Evolutionary conservation across 768 basidiomycete genomes (phyloP), one percentile per base, ranked within the genome.

Genomic region (Boletus tylopilopsis): DNA sequence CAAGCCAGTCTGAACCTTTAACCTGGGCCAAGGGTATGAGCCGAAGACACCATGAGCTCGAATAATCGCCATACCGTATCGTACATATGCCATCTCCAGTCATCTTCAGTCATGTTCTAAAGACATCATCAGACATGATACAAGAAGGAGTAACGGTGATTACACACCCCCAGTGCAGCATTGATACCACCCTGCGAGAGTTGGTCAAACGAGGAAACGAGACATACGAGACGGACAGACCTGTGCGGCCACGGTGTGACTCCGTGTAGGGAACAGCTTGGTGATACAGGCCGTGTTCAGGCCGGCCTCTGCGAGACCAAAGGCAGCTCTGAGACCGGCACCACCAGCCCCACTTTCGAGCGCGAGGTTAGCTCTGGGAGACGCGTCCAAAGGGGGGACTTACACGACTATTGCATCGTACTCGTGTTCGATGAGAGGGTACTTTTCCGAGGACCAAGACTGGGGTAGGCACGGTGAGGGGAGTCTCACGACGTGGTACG

Each of bases 21-120:
- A 98, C 95, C 83, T 92, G 60, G 42, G 25, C 15, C 47, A n/a
- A 33, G 50, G 27, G n/a, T 45, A 61, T 53, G 42, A 65, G 50
- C 50, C 30, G 57, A 55, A 25, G 10, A 29, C 34, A 32, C 39
- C 21, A 27, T 34, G 36, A 37, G n/a, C 38, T 47, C 40, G 29
- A 38, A n/a, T n/a, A 19, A 30, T 41, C 6, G 49, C 70, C 87
- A 61, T 67, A 91, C 91, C 44, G 90, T 93, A 66, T 92, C 91
- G 64, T 93, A 95, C 93, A 95, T 96, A 67, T 96, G 94, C 94
- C 94, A 96, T 71, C 94, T 76, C 94, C 94, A 98, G 68, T 98
- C 94, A 64, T 98, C 96, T 73, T 99, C 96, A 5, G 94, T 96
- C 94, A 98, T 94, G 74, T 97, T 96, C 85, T 92, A 65, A 29